phyloP scores from a whole-genome alignment of 805 yeast species.

The Wickerhamiella sergipiensis region DNA sequence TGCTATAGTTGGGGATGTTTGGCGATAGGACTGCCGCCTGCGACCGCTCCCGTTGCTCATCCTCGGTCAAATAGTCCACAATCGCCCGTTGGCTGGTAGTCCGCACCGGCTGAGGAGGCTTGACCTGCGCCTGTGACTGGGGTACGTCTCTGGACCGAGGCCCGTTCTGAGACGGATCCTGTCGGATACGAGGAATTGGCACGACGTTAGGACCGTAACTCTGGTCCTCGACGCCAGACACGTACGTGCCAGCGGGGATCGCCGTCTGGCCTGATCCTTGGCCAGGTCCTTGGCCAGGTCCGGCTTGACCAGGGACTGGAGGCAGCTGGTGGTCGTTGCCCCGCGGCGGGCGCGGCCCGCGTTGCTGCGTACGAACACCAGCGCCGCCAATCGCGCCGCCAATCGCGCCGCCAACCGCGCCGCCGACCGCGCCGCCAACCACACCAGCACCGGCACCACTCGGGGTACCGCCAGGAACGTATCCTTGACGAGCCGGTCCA shows the following conservation, averaged over 20 bases:
- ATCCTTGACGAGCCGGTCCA: not conserved
- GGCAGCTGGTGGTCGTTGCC: not conserved
- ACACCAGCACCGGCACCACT: conserved; percentile 1
- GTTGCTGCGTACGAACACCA: conserved; percentile 1
- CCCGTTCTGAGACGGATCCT: not conserved
- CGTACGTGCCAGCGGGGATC: conserved; percentile 22
- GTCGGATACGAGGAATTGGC: conserved; percentile 19
- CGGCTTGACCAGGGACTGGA: not conserved
- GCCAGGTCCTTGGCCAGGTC: not conserved
- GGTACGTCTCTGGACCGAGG: not conserved
- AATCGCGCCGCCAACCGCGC: conserved; percentile 3
- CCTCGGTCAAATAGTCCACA: not conserved
- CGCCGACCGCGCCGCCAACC: not conserved
- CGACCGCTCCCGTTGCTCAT: conserved; percentile 1
- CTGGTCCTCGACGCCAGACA: conserved; percentile 16
- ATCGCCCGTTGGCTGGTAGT: not conserved
- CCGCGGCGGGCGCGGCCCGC: not conserved
- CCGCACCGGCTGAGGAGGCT: not conserved
- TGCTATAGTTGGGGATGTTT: conserved; percentile 13
- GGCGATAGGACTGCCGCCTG: conserved; percentile 6
- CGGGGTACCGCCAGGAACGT: not conserved
- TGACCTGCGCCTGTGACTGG: not conserved
- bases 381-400: conserved; percentile 2
- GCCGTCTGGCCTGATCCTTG: not conserved
- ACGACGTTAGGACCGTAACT: conserved; percentile 22